phyloP scores from a whole-genome alignment of 352 stramenopile genomes.

The Globisporangium paddicum region DNA sequence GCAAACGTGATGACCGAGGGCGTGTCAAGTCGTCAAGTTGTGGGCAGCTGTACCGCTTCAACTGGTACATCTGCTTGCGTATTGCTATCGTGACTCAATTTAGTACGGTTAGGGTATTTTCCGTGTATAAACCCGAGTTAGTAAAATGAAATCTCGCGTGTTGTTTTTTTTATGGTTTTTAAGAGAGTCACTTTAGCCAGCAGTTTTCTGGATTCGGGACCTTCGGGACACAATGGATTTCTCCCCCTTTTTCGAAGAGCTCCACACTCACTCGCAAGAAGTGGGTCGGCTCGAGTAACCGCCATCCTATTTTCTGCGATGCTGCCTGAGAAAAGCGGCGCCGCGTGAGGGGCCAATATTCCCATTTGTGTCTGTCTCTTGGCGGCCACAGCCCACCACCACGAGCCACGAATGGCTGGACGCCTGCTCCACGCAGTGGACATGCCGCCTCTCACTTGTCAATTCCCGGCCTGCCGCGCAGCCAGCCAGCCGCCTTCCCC shows the following conservation, averaged over 20 bases:
- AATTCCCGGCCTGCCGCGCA: background rate
- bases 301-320: background rate
- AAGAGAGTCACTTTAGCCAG: too few relatives aligned
- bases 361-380: constrained; percentile 1
- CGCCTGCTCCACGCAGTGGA: background rate
- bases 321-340: constrained; percentile 3
- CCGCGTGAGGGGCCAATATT: background rate
- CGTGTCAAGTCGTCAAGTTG: background rate
- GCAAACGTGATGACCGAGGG: background rate
- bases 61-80: background rate
- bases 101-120: background rate
- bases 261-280: background rate
- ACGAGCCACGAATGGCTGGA: background rate
- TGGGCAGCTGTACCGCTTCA: background rate
- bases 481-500: too few relatives aligned
- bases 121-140: too few relatives aligned
- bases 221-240: constrained; percentile 1
- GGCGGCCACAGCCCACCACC: too few relatives aligned
- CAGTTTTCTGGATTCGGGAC: too few relatives aligned
- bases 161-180: too few relatives aligned
- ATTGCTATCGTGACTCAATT: too few relatives aligned
- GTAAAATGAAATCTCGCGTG: too few relatives aligned
- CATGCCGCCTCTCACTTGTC: background rate
- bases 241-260: background rate
- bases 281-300: background rate